Conservation (phyloP, 2,329 filamentous ascomycete species). For the Microcyclosporella mali region DNA sequence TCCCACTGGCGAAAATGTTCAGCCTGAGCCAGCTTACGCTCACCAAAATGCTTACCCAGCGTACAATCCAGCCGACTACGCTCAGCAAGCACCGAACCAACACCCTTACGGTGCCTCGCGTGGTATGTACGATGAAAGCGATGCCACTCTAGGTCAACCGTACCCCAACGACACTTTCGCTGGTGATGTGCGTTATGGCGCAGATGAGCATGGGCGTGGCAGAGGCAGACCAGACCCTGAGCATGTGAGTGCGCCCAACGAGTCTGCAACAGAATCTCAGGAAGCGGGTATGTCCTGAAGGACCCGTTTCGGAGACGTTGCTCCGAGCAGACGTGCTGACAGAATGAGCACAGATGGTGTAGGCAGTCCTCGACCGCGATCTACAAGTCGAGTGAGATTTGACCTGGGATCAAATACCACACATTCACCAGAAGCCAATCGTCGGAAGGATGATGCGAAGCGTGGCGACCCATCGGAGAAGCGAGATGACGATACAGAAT, state of each 20-base stretch:
- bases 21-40: constrained; percentile 25
- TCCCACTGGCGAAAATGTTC: constrained; percentile 26
- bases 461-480: constrained; percentile 16
- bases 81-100: constrained; percentile 22
- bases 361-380: constrained; percentile 21
- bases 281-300: constrained; percentile 21
- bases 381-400: constrained; percentile 28
- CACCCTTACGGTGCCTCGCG: constrained; percentile 24
- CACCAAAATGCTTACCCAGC: constrained; percentile 30
- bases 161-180: constrained; percentile 29
- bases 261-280: constrained; percentile 23
- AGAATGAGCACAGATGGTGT: constrained; percentile 24
- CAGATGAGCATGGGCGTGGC: constrained; percentile 18
- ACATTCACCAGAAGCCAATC: constrained; percentile 23
- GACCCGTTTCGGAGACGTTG: constrained; percentile 7
- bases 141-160: constrained; percentile 24
- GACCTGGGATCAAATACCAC: constrained; percentile 28
- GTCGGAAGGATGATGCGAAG: constrained; percentile 20
- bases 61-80: constrained; percentile 44
- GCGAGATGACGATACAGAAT: constrained; percentile 14
- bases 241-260: constrained; percentile 44
- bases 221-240: constrained; percentile 28
- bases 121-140: constrained; percentile 28
- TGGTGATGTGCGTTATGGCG: constrained; percentile 26
- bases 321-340: constrained; percentile 6